Evolutionary conservation across 768 basidiomycete species (phyloP), one percentile per base, ranked within the genome.

Genomic region (Butyriboletus loyo): DNA sequence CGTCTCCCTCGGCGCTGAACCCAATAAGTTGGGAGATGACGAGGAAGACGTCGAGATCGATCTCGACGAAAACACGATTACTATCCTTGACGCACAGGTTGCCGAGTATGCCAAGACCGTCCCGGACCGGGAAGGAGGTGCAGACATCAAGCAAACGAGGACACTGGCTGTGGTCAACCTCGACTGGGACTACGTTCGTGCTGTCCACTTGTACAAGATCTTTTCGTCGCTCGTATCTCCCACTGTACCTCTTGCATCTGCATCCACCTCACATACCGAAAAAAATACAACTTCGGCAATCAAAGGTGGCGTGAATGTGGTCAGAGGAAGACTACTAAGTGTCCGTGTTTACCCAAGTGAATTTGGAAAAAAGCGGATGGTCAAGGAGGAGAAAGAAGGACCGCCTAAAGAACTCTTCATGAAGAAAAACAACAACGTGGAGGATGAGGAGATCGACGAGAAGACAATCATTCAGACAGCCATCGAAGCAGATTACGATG

Each of bases 141-240:
- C 74, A 2, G 76, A 73, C 9, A 69, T 74, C 10, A 68, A 75
- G 42, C 68, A 62, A 10, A 93, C 92, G 2, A 77, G 73, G 49
- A 79, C 96, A 22, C 66, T 99, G 7, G 97, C 96, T 0, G 81
- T 88, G 40, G 96, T 98, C 57, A 98, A 98, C 67, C 81, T 98
- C 46, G 97, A 99, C 72, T 99, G 97, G 97, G 97, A 98, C 68
- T 82, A 98, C 70, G 84, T 98, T 46, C 87, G 88, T 50, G 92
- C 96, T 0, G 73, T 74, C 19, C 94, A 98, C 66, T 75, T 99
- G 13, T 97, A 85, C 81, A 92, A 90, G 71, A 90, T 98, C 32
- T 92, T 91, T 71, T 83, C 90, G 17, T 98, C 95, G 3, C 80
- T 94, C 37, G 78, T 96, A 6, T 86, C 89, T 7, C 70, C 81